Evolutionary conservation across 2,329 filamentous ascomycete genomes (phyloP).

Genomic region (Penicillium sp.): DNA sequence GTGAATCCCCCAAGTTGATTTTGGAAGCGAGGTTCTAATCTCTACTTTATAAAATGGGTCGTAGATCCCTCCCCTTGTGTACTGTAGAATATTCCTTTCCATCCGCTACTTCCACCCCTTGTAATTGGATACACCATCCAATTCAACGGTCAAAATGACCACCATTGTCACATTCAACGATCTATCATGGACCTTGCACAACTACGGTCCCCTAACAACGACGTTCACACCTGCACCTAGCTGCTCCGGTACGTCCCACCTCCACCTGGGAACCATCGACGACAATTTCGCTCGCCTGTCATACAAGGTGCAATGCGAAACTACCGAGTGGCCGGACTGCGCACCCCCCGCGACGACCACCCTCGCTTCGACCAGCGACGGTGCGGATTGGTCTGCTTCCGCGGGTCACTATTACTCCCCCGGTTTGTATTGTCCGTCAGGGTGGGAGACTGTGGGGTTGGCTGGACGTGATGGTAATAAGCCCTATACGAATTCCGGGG

Average conservation of each 20-base stretch:
- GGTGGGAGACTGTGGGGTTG: background rate
- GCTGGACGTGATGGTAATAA: background rate
- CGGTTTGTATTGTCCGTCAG: background rate
- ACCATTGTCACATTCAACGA: background rate
- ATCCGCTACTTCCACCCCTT: background rate
- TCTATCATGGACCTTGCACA: background rate
- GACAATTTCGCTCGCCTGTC: background rate
- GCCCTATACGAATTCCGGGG: background rate
- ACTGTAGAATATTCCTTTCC: background rate
- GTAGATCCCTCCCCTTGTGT: background rate
- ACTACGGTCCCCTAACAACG: slow-evolving; percentile 1
- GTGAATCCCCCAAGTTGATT: background rate
- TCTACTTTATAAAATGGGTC: background rate
- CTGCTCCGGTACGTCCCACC: slow-evolving; percentile 1
- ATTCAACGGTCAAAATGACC: background rate
- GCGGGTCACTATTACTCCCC: slow-evolving; percentile 1
- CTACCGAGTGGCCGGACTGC: background rate
- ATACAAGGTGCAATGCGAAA: background rate
- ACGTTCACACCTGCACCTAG: background rate
- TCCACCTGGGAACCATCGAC: background rate
- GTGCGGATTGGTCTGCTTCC: background rate
- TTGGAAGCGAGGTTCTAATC: background rate
- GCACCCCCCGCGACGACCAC: background rate
- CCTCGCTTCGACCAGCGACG: background rate
- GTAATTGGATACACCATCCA: background rate